Evolutionary conservation across 129 eudicot genomes (phyloP).

Genomic region (Lactuca sativa): DNA sequence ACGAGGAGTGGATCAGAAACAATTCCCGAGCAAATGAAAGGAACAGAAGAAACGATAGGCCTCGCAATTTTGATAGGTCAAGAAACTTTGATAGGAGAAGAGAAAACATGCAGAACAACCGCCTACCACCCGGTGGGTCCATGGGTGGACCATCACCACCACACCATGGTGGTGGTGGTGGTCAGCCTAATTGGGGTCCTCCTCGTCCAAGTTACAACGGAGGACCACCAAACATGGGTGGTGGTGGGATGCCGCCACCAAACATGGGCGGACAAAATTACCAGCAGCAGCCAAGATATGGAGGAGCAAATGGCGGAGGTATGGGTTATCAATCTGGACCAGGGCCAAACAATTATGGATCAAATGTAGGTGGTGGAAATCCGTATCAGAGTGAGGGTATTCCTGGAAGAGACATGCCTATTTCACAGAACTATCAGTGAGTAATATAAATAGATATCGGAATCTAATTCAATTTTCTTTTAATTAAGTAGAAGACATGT

Average conservation of each 20-base stretch:
- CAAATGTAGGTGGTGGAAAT: slow-evolving; percentile 48
- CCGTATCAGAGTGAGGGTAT: slow-evolving; percentile 52
- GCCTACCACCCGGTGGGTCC: slow-evolving; percentile 30
- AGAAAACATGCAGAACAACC: slow-evolving; percentile 50
- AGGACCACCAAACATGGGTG: slow-evolving; percentile 36
- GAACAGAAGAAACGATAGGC: slow-evolving; percentile 85
- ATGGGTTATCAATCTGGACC: slow-evolving; percentile 47
- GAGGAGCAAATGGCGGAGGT: slow-evolving; percentile 47
- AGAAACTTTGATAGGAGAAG: slow-evolving; percentile 82
- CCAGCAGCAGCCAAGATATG: slow-evolving; percentile 45
- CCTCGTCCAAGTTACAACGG: slow-evolving; percentile 27
- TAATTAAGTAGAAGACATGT: slow-evolving; percentile 6
- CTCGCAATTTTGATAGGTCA: slow-evolving; percentile 82
- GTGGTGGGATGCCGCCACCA: slow-evolving; percentile 32
- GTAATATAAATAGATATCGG: slow-evolving; percentile 17
- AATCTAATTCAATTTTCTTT: not conserved
- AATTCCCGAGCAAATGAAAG: slow-evolving; percentile 85
- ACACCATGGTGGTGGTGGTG: slow-evolving; percentile 16
- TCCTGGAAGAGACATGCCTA: slow-evolving; percentile 71
- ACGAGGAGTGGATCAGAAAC: slow-evolving; percentile 98
- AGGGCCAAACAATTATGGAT: slow-evolving; percentile 42
- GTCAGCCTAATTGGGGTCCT: slow-evolving; percentile 37
- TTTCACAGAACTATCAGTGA: slow-evolving; percentile 43
- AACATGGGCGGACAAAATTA: slow-evolving; percentile 32
- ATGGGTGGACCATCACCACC: slow-evolving; percentile 35